Evolutionary conservation across 352 stramenopile species (phyloP).

Genomic region (Phytophthora podocarpi): DNA sequence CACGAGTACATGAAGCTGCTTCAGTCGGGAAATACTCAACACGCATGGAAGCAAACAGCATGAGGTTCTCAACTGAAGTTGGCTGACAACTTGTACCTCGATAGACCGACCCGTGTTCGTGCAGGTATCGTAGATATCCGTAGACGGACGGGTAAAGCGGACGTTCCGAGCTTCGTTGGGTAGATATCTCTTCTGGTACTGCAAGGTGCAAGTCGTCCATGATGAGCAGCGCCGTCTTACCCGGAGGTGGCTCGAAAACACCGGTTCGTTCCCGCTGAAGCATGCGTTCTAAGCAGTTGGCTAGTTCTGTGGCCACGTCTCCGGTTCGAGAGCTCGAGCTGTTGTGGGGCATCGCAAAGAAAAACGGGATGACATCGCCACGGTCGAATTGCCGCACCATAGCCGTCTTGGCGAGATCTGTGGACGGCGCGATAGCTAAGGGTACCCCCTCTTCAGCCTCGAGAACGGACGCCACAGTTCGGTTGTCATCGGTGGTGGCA

Average conservation of each 20-base stretch:
- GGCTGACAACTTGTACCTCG: slow-evolving; percentile 14
- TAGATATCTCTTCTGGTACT: neutral
- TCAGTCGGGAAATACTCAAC: neutral
- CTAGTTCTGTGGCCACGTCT: slow-evolving; percentile 24
- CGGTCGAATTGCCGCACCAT: slow-evolving; percentile 38
- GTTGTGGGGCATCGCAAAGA: slow-evolving; percentile 42
- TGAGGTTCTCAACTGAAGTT: slow-evolving; percentile 40
- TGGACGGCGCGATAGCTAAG: slow-evolving; percentile 18
- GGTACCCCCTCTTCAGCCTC: slow-evolving; percentile 20
- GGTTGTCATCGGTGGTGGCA: neutral
- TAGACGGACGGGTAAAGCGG: slow-evolving; percentile 22
- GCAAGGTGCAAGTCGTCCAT: slow-evolving; percentile 63
- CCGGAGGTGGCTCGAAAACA: slow-evolving; percentile 57
- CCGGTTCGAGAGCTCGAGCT: slow-evolving; percentile 16
- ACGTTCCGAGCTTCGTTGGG: too few relatives aligned
- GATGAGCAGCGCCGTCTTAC: slow-evolving; percentile 56
- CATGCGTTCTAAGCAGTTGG: slow-evolving; percentile 54
- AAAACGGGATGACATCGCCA: slow-evolving; percentile 54
- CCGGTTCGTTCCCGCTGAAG: slow-evolving; percentile 57
- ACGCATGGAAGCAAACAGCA: slow-evolving; percentile 40
- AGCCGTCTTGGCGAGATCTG: neutral
- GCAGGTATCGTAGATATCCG: slow-evolving; percentile 40
- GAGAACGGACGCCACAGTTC: slow-evolving; percentile 2
- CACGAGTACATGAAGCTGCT: neutral
- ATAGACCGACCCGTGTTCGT: slow-evolving; percentile 40